A percentile compares a stretch with the other conserved stretches of the same genome.
phyloP scores from a whole-genome alignment of 2,329 filamentous ascomycete genomes.

The Curvularia spicifera region DNA sequence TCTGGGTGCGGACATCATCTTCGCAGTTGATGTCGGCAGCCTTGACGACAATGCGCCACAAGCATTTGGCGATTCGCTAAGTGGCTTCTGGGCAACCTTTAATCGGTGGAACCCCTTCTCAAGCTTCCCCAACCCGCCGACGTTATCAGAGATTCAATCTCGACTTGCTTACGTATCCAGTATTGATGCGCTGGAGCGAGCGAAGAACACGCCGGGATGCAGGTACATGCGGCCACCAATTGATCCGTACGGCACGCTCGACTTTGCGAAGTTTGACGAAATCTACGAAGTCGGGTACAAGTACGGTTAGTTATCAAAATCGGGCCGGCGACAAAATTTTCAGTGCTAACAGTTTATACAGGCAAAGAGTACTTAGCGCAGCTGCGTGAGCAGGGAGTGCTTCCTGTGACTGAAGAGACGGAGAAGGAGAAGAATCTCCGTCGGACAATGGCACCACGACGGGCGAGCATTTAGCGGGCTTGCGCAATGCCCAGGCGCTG shows the following conservation, averaged over 20 bases:
- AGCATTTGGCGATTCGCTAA: slow-evolving; percentile 89
- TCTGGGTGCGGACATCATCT: slow-evolving; percentile 90
- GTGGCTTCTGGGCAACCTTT: slow-evolving; percentile 90
- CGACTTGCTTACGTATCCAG: slow-evolving; percentile 93
- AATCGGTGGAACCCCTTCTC: slow-evolving; percentile 99
- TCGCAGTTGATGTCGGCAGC: slow-evolving; percentile 92
- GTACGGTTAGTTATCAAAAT: slow-evolving; percentile 59
- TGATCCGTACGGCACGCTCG: slow-evolving; percentile 89
- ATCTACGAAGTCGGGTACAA: slow-evolving; percentile 89
- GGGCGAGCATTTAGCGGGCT: slow-evolving; percentile 28
- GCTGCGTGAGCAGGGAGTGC: slow-evolving; percentile 76
- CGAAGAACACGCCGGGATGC: slow-evolving; percentile 88
- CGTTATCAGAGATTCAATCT: slow-evolving; percentile 93
- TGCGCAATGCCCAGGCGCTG: slow-evolving; percentile 9
- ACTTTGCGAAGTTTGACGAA: slow-evolving; percentile 98
- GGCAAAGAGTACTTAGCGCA: slow-evolving; percentile 77
- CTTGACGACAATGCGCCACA: slow-evolving; percentile 93
- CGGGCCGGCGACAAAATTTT: slow-evolving; percentile 1
- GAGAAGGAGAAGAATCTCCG: slow-evolving; percentile 59
- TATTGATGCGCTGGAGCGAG: slow-evolving; percentile 90
- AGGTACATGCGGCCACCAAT: slow-evolving; percentile 96
- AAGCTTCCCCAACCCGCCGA: slow-evolving; percentile 86
- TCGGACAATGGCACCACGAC: slow-evolving; percentile 59
- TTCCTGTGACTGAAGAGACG: slow-evolving; percentile 64
- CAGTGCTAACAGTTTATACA: slow-evolving; percentile 6